Base-by-base conservation (phyloP, 2,329 filamentous ascomycete species). In the Fusarium humuli region DNA sequence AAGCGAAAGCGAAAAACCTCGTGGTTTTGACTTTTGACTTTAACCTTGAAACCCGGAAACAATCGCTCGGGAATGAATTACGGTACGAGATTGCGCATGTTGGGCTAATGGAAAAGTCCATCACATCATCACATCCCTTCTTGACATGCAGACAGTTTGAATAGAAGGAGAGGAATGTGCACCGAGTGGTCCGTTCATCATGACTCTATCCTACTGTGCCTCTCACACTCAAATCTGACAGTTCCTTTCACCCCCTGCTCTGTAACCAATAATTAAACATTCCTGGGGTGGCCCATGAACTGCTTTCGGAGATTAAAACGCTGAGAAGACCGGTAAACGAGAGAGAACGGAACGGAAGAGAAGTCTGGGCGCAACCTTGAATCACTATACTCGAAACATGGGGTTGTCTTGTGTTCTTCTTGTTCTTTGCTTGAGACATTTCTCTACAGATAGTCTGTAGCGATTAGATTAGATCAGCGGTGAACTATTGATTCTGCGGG, bases 401-500 rank as follows among this genome's bases (percentile, higher is more conserved):
- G 47, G 34, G 22, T 37, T n/a, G 34, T 37, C 34, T 37, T 37
- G 34, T 11, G 16, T 12, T 37, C 10, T 37, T 37, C 34, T n/a
- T 12, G 34, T n/a, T n/a, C 34, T 37, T 37, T 37, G n/a, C 50
- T 34, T 32, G 50, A 61, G 64, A 66, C 54, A 50, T 61, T 61
- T 34, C 46, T 40, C 9, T 20, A 34, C 22, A 34, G 23, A 14
- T 18, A 50, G 37, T n/a, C 42, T 14, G 49, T 32, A 34, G 37
- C 37, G 3, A 56, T 37, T 63, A 63, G 27, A 55, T 48, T 62
- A 42, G 29, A 50, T 56, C 22, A 60, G 59, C 65, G 59, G 65
- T 69, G 65, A 69, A 52, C 64, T 67, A 67, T 67, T 34, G 64
- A 42, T 53, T 53, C 34, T 53, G 23, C 48, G 16, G 29, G 30